phyloP scores from a whole-genome alignment of 2,329 filamentous ascomycete species.

The Sporothrix schenckii region DNA sequence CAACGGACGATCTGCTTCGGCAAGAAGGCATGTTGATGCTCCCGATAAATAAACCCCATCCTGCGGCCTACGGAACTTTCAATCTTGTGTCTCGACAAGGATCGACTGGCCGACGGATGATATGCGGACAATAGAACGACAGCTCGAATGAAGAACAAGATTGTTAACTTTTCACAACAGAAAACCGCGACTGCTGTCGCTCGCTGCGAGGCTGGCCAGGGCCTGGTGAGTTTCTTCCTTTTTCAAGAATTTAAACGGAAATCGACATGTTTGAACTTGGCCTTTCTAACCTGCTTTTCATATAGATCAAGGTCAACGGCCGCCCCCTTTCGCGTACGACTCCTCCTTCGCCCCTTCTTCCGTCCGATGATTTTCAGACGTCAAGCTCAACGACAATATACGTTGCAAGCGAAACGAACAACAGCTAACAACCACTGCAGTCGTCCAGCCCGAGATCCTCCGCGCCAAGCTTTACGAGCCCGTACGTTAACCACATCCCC shows the following conservation, averaged over 20 bases:
- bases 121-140: background rate
- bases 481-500: constrained; percentile 39
- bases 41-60: background rate
- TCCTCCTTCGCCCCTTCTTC: background rate
- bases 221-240: constrained; percentile 58
- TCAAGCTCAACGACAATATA: constrained; percentile 5
- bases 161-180: constrained; percentile 40
- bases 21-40: constrained; percentile 64
- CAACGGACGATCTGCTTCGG: constrained; percentile 97
- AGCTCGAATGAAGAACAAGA: background rate
- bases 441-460: constrained; percentile 38
- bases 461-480: constrained; percentile 86
- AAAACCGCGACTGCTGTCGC: constrained; percentile 87
- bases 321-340: constrained; percentile 66
- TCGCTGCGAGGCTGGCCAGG: constrained; percentile 72
- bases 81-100: constrained; percentile 9
- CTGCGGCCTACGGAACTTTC: constrained; percentile 8
- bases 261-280: background rate
- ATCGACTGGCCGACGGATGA: constrained; percentile 5
- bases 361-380: background rate
- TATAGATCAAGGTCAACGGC: constrained; percentile 88
- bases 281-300: constrained; percentile 9
- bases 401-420: background rate
- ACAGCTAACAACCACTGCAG: constrained; percentile 30
- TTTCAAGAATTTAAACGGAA: background rate